Evolutionary conservation across 106 monocot species (phyloP).

Genomic region (Dendrobium officinale): DNA sequence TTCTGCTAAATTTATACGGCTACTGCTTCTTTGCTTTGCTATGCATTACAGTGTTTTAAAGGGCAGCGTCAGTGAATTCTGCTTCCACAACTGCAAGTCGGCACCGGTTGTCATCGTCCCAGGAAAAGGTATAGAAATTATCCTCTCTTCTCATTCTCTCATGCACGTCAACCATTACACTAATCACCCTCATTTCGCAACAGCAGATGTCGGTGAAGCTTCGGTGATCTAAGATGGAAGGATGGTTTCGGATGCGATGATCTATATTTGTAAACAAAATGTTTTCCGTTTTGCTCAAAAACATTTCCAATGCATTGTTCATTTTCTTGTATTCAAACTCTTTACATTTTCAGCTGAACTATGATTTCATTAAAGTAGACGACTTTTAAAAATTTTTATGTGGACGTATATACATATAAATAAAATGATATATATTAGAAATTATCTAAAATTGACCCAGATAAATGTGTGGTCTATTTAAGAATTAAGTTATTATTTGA

Average conservation of each 20-base stretch:
- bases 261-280: no score
- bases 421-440: no score
- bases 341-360: no score
- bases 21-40: background rate
- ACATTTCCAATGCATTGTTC: background rate
- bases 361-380: no score
- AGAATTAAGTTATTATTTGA: no score
- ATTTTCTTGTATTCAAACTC: background rate
- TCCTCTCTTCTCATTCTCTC: background rate
- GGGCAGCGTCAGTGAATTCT: slow-evolving; percentile 77
- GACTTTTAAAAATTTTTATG: no score
- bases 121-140: slow-evolving; percentile 12
- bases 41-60: slow-evolving; percentile 50
- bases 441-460: no score
- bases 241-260: background rate
- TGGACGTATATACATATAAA: no score
- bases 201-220: slow-evolving; percentile 25
- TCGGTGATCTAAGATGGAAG: slow-evolving; percentile 14
- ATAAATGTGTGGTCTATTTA: no score
- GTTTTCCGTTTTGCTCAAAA: no score
- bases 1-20: background rate
- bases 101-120: slow-evolving; percentile 78
- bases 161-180: no score
- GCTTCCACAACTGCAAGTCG: slow-evolving; percentile 76
- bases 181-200: background rate